Base-by-base conservation (phyloP, 345 rosid genomes). In the Mallotus nudiflorus region DNA sequence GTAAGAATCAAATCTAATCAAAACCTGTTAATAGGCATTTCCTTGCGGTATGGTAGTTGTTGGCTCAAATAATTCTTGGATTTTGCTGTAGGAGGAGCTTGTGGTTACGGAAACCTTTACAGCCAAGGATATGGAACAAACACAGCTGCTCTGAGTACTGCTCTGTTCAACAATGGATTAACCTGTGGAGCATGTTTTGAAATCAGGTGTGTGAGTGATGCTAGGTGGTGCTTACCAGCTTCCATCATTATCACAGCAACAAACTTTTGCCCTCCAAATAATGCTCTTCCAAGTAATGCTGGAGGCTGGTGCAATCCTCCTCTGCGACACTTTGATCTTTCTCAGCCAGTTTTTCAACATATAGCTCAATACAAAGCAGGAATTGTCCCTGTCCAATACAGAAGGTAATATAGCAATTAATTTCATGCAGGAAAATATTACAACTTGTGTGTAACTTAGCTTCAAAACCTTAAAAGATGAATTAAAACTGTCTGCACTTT, bases 231-330 rank as follows among this genome's bases (percentile, higher is more conserved):
- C 63, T 50, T 75, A 37, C 59, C 70, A 39, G 79, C 67, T 51
- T 65, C 79, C 18, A 65, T 75, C 27, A 57, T 52, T 16, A 27
- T 75, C 14, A 75, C 79, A 22, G 79, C 74, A 48, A 75, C 79
- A 39, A 75, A 75, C 57, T 65, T 75, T 28, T 75, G 79, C 74
- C 79, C 79, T 45, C 79, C 78, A 39, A 74, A 74, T 66, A 66
- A 35, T 73, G 75, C 64, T 19, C 69, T 64, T 33, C 66, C 78
- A 54, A 68, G 58, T 49, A 45, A 61, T 48, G 70, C 65, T 28
- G 79, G 79, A 45, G 79, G 79, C 15, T 75, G 79, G 79, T 69
- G 79, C 46, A 69, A 75, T 59, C 74, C 79, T 24, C 74, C 79
- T 48, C 18, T 35, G 18, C 73, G 69, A 50, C 78, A 75, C 53